Conservation (phyloP, 495 filamentous ascomycete genomes). For the Penicillium cataractarum region DNA sequence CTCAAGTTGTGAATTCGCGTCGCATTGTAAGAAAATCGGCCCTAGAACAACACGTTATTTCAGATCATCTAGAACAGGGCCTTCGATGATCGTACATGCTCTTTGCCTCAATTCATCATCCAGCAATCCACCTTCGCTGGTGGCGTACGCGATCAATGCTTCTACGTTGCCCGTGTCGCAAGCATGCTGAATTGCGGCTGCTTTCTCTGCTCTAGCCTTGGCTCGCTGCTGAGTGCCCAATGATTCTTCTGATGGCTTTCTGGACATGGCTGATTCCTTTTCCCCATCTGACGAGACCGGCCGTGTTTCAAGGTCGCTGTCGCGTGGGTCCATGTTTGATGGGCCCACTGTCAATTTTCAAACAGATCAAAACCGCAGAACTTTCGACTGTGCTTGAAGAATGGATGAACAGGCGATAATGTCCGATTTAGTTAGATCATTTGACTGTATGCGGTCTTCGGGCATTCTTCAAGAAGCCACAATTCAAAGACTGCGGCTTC, state of each 20-base stretch:
- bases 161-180: conserved; percentile 67
- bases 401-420: neutral
- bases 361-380: neutral
- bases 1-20: conserved; percentile 22
- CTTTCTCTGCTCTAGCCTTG: conserved; percentile 31
- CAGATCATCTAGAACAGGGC: neutral
- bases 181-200: conserved; percentile 62
- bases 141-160: conserved; percentile 66
- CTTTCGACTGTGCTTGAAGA: neutral
- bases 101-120: conserved; percentile 76
- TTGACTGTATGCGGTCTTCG: neutral
- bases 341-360: conserved; percentile 10
- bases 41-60: conserved; percentile 51
- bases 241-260: conserved; percentile 4
- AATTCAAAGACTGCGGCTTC: neutral
- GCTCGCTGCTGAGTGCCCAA: conserved; percentile 7
- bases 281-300: conserved; percentile 2
- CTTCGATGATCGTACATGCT: conserved; percentile 62
- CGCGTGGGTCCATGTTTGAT: conserved; percentile 5
- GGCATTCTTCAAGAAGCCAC: neutral
- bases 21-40: conserved; percentile 76
- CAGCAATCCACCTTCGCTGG: conserved; percentile 74
- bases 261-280: conserved; percentile 6
- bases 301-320: neutral
- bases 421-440: neutral